Conservation (phyloP, 1,139 yeast genomes). For the Kluyveromyces sp. region DNA sequence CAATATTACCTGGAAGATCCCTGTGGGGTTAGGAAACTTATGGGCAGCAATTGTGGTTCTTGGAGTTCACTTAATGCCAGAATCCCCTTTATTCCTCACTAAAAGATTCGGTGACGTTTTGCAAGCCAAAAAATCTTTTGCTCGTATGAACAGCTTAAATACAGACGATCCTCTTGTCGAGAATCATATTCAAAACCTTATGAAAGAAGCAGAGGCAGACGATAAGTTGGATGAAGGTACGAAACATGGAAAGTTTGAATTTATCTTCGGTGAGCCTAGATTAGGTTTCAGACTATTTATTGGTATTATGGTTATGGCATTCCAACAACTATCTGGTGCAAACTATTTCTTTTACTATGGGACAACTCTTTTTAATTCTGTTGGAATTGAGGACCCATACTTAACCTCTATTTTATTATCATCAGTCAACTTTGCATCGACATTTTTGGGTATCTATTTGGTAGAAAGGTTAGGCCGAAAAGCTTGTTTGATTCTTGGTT, state of each 20-base stretch:
- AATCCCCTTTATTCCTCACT: constrained; percentile 44
- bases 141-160: constrained; percentile 39
- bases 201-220: constrained; percentile 32
- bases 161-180: constrained; percentile 38
- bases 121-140: constrained; percentile 39
- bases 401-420: constrained; percentile 61
- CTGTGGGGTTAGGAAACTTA: constrained; percentile 40
- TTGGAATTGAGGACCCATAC: constrained; percentile 39
- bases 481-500: constrained; percentile 51
- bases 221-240: constrained; percentile 36
- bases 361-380: constrained; percentile 44
- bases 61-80: constrained; percentile 44
- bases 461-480: constrained; percentile 69
- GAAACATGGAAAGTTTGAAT: constrained; percentile 34
- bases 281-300: constrained; percentile 40
- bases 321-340: constrained; percentile 54
- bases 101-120: constrained; percentile 23
- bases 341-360: constrained; percentile 53
- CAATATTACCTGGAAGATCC: constrained; percentile 38
- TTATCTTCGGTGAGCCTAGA: constrained; percentile 41
- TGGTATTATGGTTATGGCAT: constrained; percentile 47
- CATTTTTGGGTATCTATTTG: constrained; percentile 58
- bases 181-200: constrained; percentile 39
- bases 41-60: constrained; percentile 41
- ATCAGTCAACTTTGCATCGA: constrained; percentile 67